Evolutionary conservation across 345 rosid genomes (phyloP), one percentile per base, ranked within the genome.

Genomic region (Lepidium aucheri): DNA sequence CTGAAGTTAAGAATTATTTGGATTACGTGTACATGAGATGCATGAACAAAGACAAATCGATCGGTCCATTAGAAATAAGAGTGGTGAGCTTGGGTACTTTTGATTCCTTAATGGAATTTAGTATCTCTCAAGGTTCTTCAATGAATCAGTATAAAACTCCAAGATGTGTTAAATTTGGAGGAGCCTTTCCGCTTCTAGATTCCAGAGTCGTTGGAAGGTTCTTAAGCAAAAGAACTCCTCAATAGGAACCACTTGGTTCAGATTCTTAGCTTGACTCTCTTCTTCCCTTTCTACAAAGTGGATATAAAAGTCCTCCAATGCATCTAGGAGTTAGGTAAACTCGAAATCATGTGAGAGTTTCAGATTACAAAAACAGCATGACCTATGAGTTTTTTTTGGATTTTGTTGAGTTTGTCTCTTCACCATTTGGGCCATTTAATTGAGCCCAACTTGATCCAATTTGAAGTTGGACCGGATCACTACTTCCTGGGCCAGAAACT

Each of bases 81-180:
- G 91, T 91, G 57, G 97, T 88, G 64, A 77, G 59, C 44, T 65
- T 77, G 14, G 94, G 91, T 43, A 72, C 89, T 44, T 91, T 91
- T 56, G 96, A 91, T 63, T 86, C 77, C 1, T 81, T 91, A 32
- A 91, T 91, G 97, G 97, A 91, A 58, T 82, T 77, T 12, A 86
- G 94, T 38, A 82, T 88, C 11, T 85, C 85, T 8, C 84, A 82
- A 61, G 97, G 97, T 3, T 91, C 97, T 52, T 91, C 96, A 0
- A 86, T 91, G 47, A 91, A 88, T 72, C 97, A 88, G 52, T 91
- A 91, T 72, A 88, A 88, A 79, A 91, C 94, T 8, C 91, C 97
- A 12, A 85, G 97, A 62, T 88, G 94, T 81, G 86, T 91, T 68
- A 82, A 82, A 60, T 80, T 91, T 11, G 78, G 73, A 63, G 83